These are phyloP conservation scores for Hanseniaspora vineae DNA, from an alignment of 805 yeast genomes.

Conservation along the genomic window DNA sequence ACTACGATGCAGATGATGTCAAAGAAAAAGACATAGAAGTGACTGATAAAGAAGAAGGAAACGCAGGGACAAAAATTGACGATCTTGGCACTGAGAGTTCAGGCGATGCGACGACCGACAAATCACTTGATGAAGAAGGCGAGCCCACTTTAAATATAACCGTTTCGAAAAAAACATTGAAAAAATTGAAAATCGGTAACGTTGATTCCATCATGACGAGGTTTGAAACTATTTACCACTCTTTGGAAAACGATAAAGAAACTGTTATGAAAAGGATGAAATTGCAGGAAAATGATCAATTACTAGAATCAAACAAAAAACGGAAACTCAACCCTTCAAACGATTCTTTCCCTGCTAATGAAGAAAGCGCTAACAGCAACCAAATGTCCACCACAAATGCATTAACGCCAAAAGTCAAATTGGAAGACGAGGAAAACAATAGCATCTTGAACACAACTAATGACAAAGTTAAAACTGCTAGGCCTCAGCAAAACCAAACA, in stretches of 20 bases:
- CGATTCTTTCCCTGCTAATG: constrained; percentile 9
- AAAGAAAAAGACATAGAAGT: constrained; percentile 1
- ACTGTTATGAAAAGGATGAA: constrained; percentile 63
- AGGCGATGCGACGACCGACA: too few species aligned
- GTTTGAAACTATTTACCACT: constrained; percentile 63
- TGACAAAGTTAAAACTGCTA: neutral
- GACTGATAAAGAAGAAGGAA: too few species aligned
- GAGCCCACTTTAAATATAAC: constrained; percentile 21
- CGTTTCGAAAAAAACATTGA: constrained; percentile 24
- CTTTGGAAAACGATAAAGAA: constrained; percentile 62
- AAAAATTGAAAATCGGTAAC: constrained; percentile 22
- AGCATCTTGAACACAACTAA: neutral
- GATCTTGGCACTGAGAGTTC: neutral
- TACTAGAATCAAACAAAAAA: constrained; percentile 29
- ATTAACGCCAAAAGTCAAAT: too few species aligned
- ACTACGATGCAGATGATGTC: constrained; percentile 6
- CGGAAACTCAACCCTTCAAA: constrained; percentile 14
- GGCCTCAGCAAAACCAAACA: constrained; percentile 1
- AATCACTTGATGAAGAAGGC: constrained; percentile 11
- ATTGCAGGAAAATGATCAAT: constrained; percentile 68
- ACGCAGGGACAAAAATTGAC: too few species aligned
- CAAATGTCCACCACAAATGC: constrained; percentile 10
- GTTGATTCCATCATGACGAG: constrained; percentile 35
- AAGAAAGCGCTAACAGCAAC: constrained; percentile 18
- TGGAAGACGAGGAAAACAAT: too few species aligned